Evolutionary conservation across 2,329 filamentous ascomycete genomes (phyloP).

Genomic region (Periconia macrospinosa): DNA sequence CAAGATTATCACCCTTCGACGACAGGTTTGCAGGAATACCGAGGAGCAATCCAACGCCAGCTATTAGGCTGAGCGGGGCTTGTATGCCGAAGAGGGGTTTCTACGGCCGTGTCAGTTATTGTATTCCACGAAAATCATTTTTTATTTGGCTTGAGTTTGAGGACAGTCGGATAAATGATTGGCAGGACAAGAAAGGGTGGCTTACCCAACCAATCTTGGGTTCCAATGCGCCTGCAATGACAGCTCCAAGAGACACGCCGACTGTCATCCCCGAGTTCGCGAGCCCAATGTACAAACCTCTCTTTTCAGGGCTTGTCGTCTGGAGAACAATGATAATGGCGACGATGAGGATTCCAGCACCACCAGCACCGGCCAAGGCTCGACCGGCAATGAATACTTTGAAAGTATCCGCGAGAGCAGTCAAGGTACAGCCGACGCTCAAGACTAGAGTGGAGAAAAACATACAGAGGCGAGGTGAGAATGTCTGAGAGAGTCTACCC

Average conservation of each 20-base stretch:
- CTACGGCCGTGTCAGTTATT: slow-evolving; percentile 44
- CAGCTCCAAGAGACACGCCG: slow-evolving; percentile 71
- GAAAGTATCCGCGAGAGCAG: slow-evolving; percentile 62
- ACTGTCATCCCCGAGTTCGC: slow-evolving; percentile 73
- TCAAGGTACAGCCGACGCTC: slow-evolving; percentile 65
- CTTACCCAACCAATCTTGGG: slow-evolving; percentile 70
- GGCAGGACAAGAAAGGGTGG: slow-evolving; percentile 9
- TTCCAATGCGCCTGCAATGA: slow-evolving; percentile 68
- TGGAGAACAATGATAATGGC: slow-evolving; percentile 77
- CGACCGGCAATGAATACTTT: slow-evolving; percentile 69
- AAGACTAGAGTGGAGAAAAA: slow-evolving; percentile 63
- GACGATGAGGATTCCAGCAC: slow-evolving; percentile 72
- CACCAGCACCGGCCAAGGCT: slow-evolving; percentile 68
- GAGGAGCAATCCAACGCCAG: slow-evolving; percentile 64
- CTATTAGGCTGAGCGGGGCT: slow-evolving; percentile 63
- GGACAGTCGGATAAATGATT: too few species aligned
- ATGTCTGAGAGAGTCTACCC: slow-evolving; percentile 73
- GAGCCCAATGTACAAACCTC: slow-evolving; percentile 74
- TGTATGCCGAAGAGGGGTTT: slow-evolving; percentile 74
- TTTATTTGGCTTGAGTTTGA: not conserved
- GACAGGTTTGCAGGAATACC: slow-evolving; percentile 60
- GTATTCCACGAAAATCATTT: slow-evolving; percentile 10
- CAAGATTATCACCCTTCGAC: slow-evolving; percentile 40
- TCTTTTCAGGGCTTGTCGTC: slow-evolving; percentile 64
- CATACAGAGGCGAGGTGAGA: slow-evolving; percentile 68